These are phyloP conservation scores for Leccinum griseonigrum DNA, from an alignment of 1,284 basidiomycete genomes.

Conservation along the genomic window DNA sequence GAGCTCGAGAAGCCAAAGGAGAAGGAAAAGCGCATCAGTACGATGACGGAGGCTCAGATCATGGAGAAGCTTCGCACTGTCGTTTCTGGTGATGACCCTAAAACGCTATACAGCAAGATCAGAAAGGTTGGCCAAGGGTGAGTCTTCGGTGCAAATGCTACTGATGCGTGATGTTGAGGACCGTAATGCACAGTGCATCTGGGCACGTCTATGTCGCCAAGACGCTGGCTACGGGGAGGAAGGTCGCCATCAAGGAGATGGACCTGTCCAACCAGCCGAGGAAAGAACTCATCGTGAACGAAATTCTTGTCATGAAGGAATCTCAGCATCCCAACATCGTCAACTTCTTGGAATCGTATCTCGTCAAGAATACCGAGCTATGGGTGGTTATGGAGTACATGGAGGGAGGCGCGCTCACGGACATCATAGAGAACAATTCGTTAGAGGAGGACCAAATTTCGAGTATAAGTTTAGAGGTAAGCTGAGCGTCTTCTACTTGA, in stretches of 20 bases:
- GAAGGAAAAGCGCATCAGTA: constrained; percentile 86
- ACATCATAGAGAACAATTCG: constrained; percentile 97
- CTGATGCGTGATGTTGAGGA: constrained; percentile 4
- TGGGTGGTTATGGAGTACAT: constrained; percentile 99
- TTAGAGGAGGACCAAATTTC: constrained; percentile 97
- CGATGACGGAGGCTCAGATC: constrained; percentile 96
- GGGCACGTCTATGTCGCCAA: constrained; percentile 99
- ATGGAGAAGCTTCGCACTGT: constrained; percentile 96
- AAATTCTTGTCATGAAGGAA: constrained; percentile 99
- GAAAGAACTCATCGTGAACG: constrained; percentile 98
- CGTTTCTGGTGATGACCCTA: constrained; percentile 86
- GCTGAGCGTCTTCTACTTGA: constrained; percentile 22
- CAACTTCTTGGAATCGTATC: constrained; percentile 93
- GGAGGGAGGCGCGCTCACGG: constrained; percentile 97
- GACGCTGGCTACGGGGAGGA: constrained; percentile 81
- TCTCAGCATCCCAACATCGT: constrained; percentile 98
- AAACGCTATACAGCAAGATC: constrained; percentile 91
- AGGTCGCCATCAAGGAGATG: constrained; percentile 99
- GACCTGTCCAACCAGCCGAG: constrained; percentile 93
- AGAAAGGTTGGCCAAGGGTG: constrained; percentile 99
- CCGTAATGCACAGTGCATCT: constrained; percentile 74
- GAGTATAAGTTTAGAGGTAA: constrained; percentile 88
- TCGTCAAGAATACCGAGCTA: constrained; percentile 89
- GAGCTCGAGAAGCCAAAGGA: constrained; percentile 49
- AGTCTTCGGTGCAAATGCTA: constrained; percentile 8